Evolutionary conservation across 164 flowering plant species (phyloP).

Genomic region (Liriodendron chinense): DNA sequence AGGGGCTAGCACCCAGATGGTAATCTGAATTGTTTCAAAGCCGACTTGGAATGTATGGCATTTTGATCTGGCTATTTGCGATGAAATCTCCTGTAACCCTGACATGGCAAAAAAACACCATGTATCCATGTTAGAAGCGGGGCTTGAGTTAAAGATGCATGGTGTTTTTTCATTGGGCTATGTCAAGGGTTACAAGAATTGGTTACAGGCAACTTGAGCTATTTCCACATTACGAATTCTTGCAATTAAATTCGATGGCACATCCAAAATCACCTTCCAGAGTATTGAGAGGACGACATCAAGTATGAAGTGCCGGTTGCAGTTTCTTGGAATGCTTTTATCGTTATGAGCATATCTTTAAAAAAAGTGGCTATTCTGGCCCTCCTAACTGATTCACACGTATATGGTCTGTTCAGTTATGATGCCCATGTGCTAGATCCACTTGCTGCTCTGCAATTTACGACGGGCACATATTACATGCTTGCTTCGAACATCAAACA

Average conservation of each 20-base stretch:
- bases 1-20: not conserved
- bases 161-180: no score
- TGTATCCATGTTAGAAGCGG: no score
- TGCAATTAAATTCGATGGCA: no score
- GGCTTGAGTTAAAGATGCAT: no score
- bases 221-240: no score
- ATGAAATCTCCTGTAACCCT: not conserved
- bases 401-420: constrained; percentile 37
- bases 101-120: no score
- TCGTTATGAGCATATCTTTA: not conserved
- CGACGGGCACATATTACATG: constrained; percentile 85
- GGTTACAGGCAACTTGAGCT: no score
- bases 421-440: constrained; percentile 97
- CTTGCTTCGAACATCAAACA: constrained; percentile 80
- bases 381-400: not conserved
- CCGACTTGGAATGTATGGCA: not conserved
- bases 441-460: constrained; percentile 78
- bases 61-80: not conserved
- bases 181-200: no score
- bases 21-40: not conserved
- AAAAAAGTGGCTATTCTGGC: not conserved
- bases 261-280: no score
- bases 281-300: no score
- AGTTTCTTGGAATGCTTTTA: no score
- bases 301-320: no score